Evolutionary conservation across 176 grass and related monocot species (phyloP).

Genomic region (Ensete glaucum): DNA sequence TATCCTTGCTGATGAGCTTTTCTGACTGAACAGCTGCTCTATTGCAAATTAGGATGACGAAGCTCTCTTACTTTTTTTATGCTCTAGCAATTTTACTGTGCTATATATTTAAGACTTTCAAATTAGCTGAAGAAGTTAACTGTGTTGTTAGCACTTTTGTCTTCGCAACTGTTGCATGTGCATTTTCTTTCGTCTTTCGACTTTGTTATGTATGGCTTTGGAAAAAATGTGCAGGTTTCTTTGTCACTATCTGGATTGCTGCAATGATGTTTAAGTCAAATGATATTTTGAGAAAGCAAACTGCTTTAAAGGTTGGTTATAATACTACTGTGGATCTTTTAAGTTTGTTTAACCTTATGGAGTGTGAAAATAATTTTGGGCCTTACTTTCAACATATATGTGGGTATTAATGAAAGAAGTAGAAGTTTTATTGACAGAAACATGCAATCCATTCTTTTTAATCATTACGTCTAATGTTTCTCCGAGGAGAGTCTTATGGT

Average conservation of each 20-base stretch:
- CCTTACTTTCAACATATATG: not conserved
- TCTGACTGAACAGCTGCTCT: not conserved
- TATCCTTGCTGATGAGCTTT: not conserved
- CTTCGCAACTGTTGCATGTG: not conserved
- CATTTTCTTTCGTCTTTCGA: not conserved
- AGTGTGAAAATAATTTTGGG: not conserved
- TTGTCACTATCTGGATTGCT: slow-evolving; percentile 93
- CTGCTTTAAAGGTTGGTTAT: slow-evolving; percentile 71
- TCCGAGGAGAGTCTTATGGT: no score
- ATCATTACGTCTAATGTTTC: no score
- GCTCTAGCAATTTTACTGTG: not conserved
- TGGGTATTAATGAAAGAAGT: not conserved
- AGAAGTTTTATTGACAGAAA: not conserved
- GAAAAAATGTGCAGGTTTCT: slow-evolving; percentile 66
- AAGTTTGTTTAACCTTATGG: not conserved
- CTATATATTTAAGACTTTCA: not conserved
- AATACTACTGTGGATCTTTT: not conserved
- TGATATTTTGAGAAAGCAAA: slow-evolving; percentile 93
- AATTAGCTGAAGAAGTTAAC: no score
- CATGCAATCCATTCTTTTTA: not conserved
- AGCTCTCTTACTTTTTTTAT: not conserved
- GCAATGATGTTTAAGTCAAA: slow-evolving; percentile 99
- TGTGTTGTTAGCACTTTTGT: not conserved
- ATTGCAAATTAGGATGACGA: not conserved
- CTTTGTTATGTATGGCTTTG: not conserved